Evolutionary conservation across 768 basidiomycete species (phyloP), one percentile per base, ranked within the genome.

Genomic region (Pilatotrama ljubarskyi): DNA sequence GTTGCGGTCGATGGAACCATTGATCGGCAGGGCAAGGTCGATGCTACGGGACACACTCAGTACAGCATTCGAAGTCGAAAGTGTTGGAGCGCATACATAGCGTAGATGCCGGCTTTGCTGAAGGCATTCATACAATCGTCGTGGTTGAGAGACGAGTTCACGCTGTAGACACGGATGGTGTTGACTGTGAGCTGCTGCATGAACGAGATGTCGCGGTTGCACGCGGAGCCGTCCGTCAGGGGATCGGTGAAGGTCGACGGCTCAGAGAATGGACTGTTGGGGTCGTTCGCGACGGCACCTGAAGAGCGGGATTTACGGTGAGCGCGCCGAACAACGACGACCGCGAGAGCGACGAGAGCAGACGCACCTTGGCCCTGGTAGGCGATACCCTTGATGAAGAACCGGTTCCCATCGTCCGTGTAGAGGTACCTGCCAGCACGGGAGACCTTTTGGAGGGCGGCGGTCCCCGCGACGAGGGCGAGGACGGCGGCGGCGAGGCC

Each of bases 301-400:
- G 56, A 6, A 55, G 13, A 46, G 55, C 59, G 20, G 61, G 38
- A 11, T 37, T 22, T 38, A 9, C 7, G 43, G 13, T 14, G 22
- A 37, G 13, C 6, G n/a, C 51, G 55, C 38, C 17, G 44, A 24
- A 15, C 56, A 26, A 25, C 48, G n/a, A 35, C 20, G n/a, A n/a
- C n/a, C n/a, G n/a, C 2, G 38, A 22, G 25, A 14, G 26, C 20
- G 42, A 38, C 9, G 5, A 4, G 22, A 8, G 9, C 15, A 24
- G 3, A 60, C 73, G 51, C 57, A 85, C 94, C 93, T 75, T 93
- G 90, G 61, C 83, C 79, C 71, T 93, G 91, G 73, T 94, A 94
- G 11, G 90, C 90, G 55, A 93, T 75, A 53, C 91, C 92, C 73
- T 91, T 93, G 75, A 97, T 89, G 75, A 86, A 95, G 75, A 95